phyloP scores from a whole-genome alignment of 116 monocot genomes.

The Iris pallida region DNA sequence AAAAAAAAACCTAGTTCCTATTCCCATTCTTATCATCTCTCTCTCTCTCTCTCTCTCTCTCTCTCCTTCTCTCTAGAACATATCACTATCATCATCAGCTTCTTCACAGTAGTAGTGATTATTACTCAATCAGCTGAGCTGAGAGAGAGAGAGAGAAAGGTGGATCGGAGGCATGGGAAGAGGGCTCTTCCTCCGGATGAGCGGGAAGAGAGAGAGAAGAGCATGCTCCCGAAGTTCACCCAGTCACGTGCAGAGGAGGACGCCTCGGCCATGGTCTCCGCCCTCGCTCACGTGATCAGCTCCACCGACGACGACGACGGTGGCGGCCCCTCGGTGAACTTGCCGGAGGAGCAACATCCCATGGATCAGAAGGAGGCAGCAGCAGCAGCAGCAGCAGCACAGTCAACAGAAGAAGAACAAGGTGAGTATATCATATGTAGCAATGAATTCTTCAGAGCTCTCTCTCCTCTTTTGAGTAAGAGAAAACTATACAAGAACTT shows the following conservation, averaged over 20 bases:
- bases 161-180: conserved; percentile 71
- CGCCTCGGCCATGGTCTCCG: conserved; percentile 60
- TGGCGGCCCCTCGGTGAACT: neutral
- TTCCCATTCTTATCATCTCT: too few relatives aligned
- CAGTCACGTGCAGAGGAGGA: conserved; percentile 41
- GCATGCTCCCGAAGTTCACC: conserved; percentile 3
- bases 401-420: conserved; percentile 10
- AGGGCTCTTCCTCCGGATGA: conserved; percentile 37
- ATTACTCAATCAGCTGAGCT: too few relatives aligned
- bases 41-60: too few relatives aligned
- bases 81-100: too few relatives aligned
- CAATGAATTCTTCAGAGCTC: too few relatives aligned
- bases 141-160: conserved; percentile 9
- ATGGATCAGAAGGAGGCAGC: conserved; percentile 3
- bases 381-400: too few relatives aligned
- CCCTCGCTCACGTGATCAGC: conserved; percentile 60
- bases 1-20: too few relatives aligned
- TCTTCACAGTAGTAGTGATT: too few relatives aligned
- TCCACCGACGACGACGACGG: neutral
- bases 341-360: neutral
- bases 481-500: too few relatives aligned
- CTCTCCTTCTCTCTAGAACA: too few relatives aligned
- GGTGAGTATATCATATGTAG: conserved; percentile 6
- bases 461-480: too few relatives aligned
- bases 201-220: conserved; percentile 39